Base-by-base conservation (phyloP, 345 rosid species). In the Citrus mangshanensis region DNA sequence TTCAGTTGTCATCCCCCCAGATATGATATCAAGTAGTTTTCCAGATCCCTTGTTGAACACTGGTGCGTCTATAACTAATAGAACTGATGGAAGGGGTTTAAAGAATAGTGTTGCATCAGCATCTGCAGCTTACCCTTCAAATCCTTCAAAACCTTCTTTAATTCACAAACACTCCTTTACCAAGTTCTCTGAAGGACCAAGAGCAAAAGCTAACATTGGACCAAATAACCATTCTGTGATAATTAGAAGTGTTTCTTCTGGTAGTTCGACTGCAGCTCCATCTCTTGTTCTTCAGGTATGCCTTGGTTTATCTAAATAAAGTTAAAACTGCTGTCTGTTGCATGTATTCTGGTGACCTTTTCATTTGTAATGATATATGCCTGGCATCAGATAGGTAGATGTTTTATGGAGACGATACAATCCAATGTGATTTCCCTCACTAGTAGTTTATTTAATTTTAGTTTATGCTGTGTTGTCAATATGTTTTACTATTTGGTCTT, bases 1-100 rank as follows among this genome's bases (percentile, higher is more conserved):
- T 68, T 93, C 97, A 5, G 73, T 88, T 80, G 82, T 84, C 59
- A 79, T 85, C 81, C 91, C 89, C 74, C 89, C 94, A 27, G 98
- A 91, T 78, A 68, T 71, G 10, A 70, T 71, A 54, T 71, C 88
- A 9, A 84, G 35, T 78, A 77, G 68, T 84, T 81, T 87, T 7
- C 78, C 88, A 10, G 91, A 89, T 42, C 81, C 90, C 61, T 58
- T 87, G 83, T 77, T 87, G 25, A 91, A 85, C 74, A 63, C 86
- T 55, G 89, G 86, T 82, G 77, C 82, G 35, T 73, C 89, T 60
- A 77, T 73, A 46, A 62, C 82, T 74, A 79, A 74, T 78, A 85
- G 85, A 76, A 68, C 86, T 24, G 91, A 87, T 34, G 89, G 89
- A 62, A 86, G 91, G 86, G 88, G 77, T 75, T 75, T 75, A 14